phyloP scores from a whole-genome alignment of 2,329 filamentous ascomycete species.

The Colletotrichum lupini region DNA sequence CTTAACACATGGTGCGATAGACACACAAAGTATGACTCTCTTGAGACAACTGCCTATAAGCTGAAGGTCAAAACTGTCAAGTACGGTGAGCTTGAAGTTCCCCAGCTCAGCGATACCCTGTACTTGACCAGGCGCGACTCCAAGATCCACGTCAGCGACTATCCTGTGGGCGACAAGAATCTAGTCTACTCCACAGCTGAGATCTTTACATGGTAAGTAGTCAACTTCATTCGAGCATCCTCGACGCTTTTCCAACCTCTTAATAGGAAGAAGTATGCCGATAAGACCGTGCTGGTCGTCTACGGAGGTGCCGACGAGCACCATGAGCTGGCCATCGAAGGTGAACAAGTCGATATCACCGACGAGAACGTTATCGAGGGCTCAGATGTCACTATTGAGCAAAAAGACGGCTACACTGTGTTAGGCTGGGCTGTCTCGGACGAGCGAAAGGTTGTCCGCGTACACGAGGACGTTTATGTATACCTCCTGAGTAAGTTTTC shows the following conservation, averaged over 20 bases:
- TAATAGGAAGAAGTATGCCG: conserved; percentile 63
- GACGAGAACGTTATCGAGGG: conserved; percentile 31
- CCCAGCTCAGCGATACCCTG: conserved; percentile 64
- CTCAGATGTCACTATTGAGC: conserved; percentile 22
- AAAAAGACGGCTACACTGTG: conserved; percentile 29
- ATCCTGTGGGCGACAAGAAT: conserved; percentile 65
- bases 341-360: conserved; percentile 1
- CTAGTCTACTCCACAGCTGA: conserved; percentile 76
- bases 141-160: conserved; percentile 73
- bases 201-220: conserved; percentile 64
- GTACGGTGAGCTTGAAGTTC: conserved; percentile 62
- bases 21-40: conserved; percentile 70
- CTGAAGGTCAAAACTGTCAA: conserved; percentile 66
- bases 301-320: conserved; percentile 69
- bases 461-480: conserved; percentile 25
- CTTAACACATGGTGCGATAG: conserved; percentile 48
- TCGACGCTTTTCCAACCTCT: background rate
- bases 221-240: fast-evolving
- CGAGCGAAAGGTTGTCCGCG: conserved; percentile 33
- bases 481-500: conserved; percentile 44
- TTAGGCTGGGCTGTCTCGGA: conserved; percentile 34
- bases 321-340: conserved; percentile 65
- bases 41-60: conserved; percentile 67
- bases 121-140: conserved; percentile 69
- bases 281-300: conserved; percentile 67